These are phyloP conservation scores for Exophiala sp. DNA, from an alignment of 2,329 filamentous ascomycete species.

Conservation along the genomic window DNA sequence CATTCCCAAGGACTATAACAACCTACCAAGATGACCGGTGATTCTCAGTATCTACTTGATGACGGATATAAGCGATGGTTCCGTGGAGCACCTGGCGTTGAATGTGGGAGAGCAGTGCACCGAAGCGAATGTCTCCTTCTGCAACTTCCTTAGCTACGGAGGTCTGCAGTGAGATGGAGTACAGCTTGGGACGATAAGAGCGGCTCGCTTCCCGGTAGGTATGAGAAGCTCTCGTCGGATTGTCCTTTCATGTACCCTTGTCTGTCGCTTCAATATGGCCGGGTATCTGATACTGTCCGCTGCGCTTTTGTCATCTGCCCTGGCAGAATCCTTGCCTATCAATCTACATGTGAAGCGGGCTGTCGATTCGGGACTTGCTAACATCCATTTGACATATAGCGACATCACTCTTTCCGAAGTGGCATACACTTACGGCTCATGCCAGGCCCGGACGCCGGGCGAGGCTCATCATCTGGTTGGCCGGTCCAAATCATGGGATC, in stretches of 20 bases:
- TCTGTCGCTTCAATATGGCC: constrained; percentile 3
- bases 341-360: constrained; percentile 16
- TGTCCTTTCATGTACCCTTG: too few species aligned
- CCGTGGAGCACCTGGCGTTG: too few species aligned
- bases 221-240: not conserved
- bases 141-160: too few species aligned
- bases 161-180: too few species aligned
- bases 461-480: constrained; percentile 18
- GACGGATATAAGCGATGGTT: constrained; percentile 18
- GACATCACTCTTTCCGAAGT: constrained; percentile 6
- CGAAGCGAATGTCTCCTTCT: too few species aligned
- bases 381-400: constrained; percentile 15
- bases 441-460: constrained; percentile 12
- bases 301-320: constrained; percentile 7
- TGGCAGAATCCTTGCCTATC: constrained; percentile 13
- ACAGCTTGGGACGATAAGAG: too few species aligned
- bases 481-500: constrained; percentile 10
- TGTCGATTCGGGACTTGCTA: constrained; percentile 17
- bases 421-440: constrained; percentile 18
- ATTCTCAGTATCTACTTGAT: constrained; percentile 1
- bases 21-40: constrained; percentile 18
- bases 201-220: not conserved
- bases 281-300: constrained; percentile 1
- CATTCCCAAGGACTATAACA: not conserved
- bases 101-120: too few species aligned